Evolutionary conservation across 2,329 filamentous ascomycete genomes (phyloP).

Genomic region (Pezicula carpinea): DNA sequence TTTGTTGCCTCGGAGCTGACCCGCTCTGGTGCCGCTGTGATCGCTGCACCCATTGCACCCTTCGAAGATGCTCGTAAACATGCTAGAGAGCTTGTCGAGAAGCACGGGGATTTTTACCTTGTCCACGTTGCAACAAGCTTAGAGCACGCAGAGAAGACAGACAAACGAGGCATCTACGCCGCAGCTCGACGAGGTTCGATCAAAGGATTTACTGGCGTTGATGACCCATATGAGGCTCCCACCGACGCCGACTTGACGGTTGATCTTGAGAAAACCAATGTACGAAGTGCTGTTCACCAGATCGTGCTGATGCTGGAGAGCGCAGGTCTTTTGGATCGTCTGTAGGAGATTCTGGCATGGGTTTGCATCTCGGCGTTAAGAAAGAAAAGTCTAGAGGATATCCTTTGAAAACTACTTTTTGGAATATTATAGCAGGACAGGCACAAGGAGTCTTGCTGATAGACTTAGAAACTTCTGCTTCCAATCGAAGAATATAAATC

Average conservation of each 20-base stretch:
- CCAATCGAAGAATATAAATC: no score
- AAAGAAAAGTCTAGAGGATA: background rate
- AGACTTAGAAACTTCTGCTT: no score
- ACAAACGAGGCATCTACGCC: conserved; percentile 85
- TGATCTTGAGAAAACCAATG: conserved; percentile 78
- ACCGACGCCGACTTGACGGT: conserved; percentile 78
- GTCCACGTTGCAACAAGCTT: conserved; percentile 91
- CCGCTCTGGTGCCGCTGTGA: conserved; percentile 87
- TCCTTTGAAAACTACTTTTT: background rate
- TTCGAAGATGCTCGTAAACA: conserved; percentile 74
- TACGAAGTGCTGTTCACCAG: conserved; percentile 92
- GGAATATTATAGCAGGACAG: background rate
- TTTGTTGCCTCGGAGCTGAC: conserved; percentile 96
- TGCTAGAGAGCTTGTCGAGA: conserved; percentile 81
- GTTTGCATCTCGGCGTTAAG: background rate
- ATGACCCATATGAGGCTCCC: conserved; percentile 91
- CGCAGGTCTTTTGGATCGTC: conserved; percentile 76
- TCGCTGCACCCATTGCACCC: conserved; percentile 92
- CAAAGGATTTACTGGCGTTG: conserved; percentile 96
- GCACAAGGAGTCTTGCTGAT: no score
- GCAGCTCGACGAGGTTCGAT: conserved; percentile 84
- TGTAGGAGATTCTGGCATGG: conserved; percentile 11
- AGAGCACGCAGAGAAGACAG: conserved; percentile 90
- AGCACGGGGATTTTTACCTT: conserved; percentile 88
- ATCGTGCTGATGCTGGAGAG: conserved; percentile 91